Percentiles rank a stretch among this genome's conserved stretches.
Conservation (phyloP, 169 alveolate genomes). For the Amoebophrya sp. region DNA sequence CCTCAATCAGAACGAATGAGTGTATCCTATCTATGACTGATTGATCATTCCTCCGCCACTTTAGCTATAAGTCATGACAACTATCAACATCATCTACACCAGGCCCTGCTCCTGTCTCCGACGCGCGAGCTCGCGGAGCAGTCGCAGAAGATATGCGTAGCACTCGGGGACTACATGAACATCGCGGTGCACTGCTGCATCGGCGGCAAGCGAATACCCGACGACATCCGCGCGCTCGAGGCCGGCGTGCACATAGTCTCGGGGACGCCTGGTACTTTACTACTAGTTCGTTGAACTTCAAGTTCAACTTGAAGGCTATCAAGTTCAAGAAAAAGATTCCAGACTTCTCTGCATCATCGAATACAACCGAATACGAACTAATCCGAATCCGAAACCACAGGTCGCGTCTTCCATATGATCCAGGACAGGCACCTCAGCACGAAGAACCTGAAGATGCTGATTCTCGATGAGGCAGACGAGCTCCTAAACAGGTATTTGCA, state of each 20-base stretch:
- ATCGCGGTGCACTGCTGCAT: constrained; percentile 87
- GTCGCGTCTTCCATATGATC: constrained; percentile 93
- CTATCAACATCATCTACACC: no score
- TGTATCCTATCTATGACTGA: no score
- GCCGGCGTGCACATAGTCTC: constrained; percentile 93
- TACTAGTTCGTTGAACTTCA: no score
- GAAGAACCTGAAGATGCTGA: constrained; percentile 80
- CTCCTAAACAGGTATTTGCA: constrained; percentile 77
- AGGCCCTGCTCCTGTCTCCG: no score
- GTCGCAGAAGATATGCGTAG: constrained; percentile 83
- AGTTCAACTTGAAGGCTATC: no score
- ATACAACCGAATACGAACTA: no score
- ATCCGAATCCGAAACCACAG: constrained; percentile 13
- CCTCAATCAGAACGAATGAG: no score
- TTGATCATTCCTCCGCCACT: no score
- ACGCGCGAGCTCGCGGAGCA: constrained; percentile 86
- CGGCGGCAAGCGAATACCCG: constrained; percentile 90
- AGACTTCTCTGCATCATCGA: no score
- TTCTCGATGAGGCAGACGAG: constrained; percentile 98
- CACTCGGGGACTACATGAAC: constrained; percentile 93
- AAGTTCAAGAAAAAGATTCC: no score
- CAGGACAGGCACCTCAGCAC: constrained; percentile 86
- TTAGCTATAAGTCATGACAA: no score
- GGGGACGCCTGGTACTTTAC: constrained; percentile 99
- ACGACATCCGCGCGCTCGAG: constrained; percentile 87